Percentiles rank a stretch among this genome's conserved stretches.
phyloP scores from a whole-genome alignment of 441 rosid species.

The Mallotus repandus region DNA sequence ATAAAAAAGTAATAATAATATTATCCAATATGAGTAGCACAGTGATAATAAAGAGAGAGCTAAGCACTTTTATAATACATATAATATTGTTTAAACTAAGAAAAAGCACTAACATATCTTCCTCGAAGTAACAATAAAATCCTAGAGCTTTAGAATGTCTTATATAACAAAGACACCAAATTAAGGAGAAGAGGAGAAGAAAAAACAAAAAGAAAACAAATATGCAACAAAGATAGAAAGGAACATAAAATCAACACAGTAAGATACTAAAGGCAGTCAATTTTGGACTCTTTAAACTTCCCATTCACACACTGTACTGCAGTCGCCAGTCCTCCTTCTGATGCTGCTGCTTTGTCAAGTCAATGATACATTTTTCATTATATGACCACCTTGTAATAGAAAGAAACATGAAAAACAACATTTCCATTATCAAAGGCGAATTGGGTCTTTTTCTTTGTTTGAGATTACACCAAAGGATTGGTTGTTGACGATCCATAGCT shows the following conservation, averaged over 20 bases:
- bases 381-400: conserved; percentile 19
- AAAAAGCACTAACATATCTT: conserved; percentile 33
- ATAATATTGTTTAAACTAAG: background rate
- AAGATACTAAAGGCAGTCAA: conserved; percentile 38
- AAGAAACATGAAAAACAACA: conserved; percentile 14
- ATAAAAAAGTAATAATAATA: too few relatives aligned
- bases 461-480: conserved; percentile 54
- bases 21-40: background rate
- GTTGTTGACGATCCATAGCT: conserved; percentile 62
- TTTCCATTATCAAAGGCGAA: conserved; percentile 21
- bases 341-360: conserved; percentile 16
- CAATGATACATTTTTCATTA: conserved; percentile 1
- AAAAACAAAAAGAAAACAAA: background rate
- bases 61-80: background rate
- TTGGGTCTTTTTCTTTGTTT: background rate
- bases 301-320: conserved; percentile 33
- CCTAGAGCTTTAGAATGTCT: conserved; percentile 39
- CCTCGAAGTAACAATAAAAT: conserved; percentile 44
- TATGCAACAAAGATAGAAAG: background rate
- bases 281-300: conserved; percentile 31
- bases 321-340: background rate
- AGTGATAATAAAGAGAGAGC: background rate
- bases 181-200: conserved; percentile 10
- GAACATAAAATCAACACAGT: conserved; percentile 25
- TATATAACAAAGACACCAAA: conserved; percentile 36